Conservation (phyloP, 2,329 filamentous ascomycete species). For the Seiridium cupressi region DNA sequence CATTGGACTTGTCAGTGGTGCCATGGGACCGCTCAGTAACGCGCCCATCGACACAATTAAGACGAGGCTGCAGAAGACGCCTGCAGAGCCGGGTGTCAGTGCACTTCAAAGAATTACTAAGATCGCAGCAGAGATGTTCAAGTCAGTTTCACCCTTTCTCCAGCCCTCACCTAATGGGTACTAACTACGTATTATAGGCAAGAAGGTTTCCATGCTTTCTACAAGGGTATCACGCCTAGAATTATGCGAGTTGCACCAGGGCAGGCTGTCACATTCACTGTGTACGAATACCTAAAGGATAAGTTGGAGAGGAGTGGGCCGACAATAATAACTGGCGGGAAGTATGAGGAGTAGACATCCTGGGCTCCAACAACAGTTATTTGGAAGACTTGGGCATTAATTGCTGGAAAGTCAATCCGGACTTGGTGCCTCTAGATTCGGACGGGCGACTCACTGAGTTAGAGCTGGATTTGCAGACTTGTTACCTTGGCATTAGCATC, state of each 20-base stretch:
- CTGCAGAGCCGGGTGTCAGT: constrained; percentile 76
- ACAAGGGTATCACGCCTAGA: constrained; percentile 97
- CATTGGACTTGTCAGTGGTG: constrained; percentile 87
- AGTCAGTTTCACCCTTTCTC: constrained; percentile 39
- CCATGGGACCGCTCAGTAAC: constrained; percentile 94
- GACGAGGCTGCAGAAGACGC: constrained; percentile 89
- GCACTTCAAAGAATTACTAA: constrained; percentile 74
- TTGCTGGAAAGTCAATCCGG: too few relatives aligned
- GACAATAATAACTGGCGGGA: constrained; percentile 56
- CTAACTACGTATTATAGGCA: constrained; percentile 52
- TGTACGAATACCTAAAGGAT: constrained; percentile 75
- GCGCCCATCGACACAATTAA: constrained; percentile 99
- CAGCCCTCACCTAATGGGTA: not conserved
- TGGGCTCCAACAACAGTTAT: too few relatives aligned
- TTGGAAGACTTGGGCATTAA: too few relatives aligned
- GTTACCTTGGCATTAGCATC: not conserved
- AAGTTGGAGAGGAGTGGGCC: constrained; percentile 67
- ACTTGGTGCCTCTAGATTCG: too few relatives aligned
- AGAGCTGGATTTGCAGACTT: not conserved
- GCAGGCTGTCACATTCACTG: constrained; percentile 76
- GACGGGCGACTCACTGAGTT: too few relatives aligned
- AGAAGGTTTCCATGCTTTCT: constrained; percentile 93
- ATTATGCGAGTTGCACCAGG: constrained; percentile 97
- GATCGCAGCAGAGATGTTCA: constrained; percentile 85
- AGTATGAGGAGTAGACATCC: constrained; percentile 61